phyloP scores from a whole-genome alignment of 2,329 filamentous ascomycete species.

The Remersonia thermophila region DNA sequence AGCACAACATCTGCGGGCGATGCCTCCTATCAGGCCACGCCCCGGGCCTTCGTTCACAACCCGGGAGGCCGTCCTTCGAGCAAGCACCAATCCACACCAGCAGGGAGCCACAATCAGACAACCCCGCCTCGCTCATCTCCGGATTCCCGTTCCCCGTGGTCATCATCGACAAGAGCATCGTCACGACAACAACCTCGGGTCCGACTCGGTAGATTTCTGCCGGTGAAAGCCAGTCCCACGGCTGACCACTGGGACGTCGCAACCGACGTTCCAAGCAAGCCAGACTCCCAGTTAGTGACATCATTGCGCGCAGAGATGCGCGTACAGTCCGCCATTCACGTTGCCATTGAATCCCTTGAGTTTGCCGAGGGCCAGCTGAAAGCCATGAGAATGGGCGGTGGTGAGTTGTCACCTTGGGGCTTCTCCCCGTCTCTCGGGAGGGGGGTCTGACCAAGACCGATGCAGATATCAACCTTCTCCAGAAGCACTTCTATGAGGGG shows the following conservation, averaged over 20 bases:
- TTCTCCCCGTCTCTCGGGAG: too few relatives aligned
- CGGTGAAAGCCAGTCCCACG: not conserved
- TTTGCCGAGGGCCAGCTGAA: constrained; percentile 17
- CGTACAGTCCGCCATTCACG: constrained; percentile 17
- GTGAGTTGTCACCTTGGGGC: too few relatives aligned
- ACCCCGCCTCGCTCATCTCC: not conserved
- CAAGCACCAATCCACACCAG: too few relatives aligned
- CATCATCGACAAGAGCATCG: not conserved
- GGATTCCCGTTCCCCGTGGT: not conserved
- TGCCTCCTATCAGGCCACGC: too few relatives aligned
- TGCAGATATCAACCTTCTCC: constrained; percentile 11
- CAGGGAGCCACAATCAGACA: too few relatives aligned
- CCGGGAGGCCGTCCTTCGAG: not conserved
- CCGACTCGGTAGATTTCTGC: not conserved
- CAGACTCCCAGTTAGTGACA: constrained; percentile 6
- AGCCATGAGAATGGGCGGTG: not conserved
- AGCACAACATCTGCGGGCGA: too few relatives aligned
- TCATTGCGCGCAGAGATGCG: constrained; percentile 17
- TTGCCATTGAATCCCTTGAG: constrained; percentile 17
- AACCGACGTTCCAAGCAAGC: not conserved
- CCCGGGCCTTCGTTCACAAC: not conserved
- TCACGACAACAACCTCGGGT: not conserved
- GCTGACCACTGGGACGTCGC: not conserved
- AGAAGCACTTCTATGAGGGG: constrained; percentile 16
- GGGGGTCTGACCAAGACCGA: too few relatives aligned